Base-by-base conservation (phyloP, 2,329 filamentous ascomycete genomes). In the Aspergillus chevalieri region DNA sequence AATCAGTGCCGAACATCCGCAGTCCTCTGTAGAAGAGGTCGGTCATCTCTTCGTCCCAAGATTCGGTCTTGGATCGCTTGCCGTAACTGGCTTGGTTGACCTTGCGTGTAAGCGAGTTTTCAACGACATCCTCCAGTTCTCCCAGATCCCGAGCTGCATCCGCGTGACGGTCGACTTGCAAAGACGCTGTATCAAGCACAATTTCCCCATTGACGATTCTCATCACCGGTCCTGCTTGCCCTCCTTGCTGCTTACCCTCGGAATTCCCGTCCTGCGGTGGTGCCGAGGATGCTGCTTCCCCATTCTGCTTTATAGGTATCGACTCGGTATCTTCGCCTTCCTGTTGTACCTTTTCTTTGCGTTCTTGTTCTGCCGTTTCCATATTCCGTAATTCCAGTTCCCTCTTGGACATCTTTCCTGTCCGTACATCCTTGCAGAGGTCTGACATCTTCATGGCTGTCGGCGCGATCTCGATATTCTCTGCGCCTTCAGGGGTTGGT, bases 1-100 rank as follows among this genome's bases (percentile, higher is more conserved):
- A 85, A 60, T 85, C 82, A 0, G 81, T 85, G 33, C 82, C 82
- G 57, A 83, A 85, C 71, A 80, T 81, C 17, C 74, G 72, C 12
- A 85, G 69, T 1, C 79, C 81, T 43, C 82, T 73, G 61, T 84
- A 85, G 62, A 85, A 85, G 9, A 77, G 61, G 39, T 83, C 78
- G 0, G 82, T 85, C 54, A 76, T 67, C 12, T 81, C 76, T 46
- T 77, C 74, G 45, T 74, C 76, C 82, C 82, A 85, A 0, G 71
- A 69, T 52, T 78, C 74, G 7, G 68, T 71, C 54, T 79, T 79
- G 62, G 77, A 68, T 58, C 76, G 65, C 66, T 67, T 76, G 52
- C 66, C 77, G 62, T 69, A 76, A 50, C 71, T 70, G 12, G 67
- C 65, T 52, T 71, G 67, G 43, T 75, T 76, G 53, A 77, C 66